These are phyloP conservation scores for Mycena vitilis DNA, from an alignment of 768 basidiomycete genomes.

Conservation along the genomic window DNA sequence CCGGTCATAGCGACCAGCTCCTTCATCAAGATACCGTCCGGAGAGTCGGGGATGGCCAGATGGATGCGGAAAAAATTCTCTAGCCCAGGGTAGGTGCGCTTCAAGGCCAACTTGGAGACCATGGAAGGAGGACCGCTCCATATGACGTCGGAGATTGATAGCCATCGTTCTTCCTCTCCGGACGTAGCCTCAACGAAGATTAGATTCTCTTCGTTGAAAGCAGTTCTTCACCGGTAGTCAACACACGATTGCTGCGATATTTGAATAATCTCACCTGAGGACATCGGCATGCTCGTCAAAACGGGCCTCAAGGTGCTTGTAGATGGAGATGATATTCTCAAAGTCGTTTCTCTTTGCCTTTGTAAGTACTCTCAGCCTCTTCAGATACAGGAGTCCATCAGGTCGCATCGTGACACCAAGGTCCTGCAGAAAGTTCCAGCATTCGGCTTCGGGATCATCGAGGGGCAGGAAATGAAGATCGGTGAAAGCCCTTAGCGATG, in stretches of 20 bases:
- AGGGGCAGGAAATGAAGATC: slow-evolving; percentile 18
- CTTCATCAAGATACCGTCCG: slow-evolving; percentile 15
- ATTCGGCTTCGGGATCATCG: slow-evolving; percentile 2
- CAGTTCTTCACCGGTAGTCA: not conserved
- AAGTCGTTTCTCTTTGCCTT: not conserved
- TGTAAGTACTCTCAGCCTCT: slow-evolving; percentile 12
- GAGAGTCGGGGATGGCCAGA: slow-evolving; percentile 8
- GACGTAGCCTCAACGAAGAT: slow-evolving; percentile 2
- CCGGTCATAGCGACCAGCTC: slow-evolving; percentile 6
- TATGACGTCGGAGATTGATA: slow-evolving; percentile 2
- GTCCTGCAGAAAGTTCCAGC: slow-evolving; percentile 22
- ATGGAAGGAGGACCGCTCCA: slow-evolving; percentile 28
- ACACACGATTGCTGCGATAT: not conserved
- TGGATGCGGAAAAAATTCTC: slow-evolving; percentile 6
- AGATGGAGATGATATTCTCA: not conserved
- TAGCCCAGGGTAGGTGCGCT: slow-evolving; percentile 1
- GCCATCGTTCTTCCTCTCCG: not conserved
- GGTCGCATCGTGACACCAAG: slow-evolving; percentile 19
- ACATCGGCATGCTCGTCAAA: slow-evolving; percentile 11
- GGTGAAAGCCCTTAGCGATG: slow-evolving; percentile 3
- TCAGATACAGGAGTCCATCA: slow-evolving; percentile 17
- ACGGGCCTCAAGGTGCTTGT: slow-evolving; percentile 24
- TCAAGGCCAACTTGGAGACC: slow-evolving; percentile 13
- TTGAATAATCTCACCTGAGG: not conserved
- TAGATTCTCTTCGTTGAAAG: slow-evolving; percentile 2